Evolutionary conservation across 2,329 filamentous ascomycete species (phyloP).

Genomic region (Curvularia lunata): DNA sequence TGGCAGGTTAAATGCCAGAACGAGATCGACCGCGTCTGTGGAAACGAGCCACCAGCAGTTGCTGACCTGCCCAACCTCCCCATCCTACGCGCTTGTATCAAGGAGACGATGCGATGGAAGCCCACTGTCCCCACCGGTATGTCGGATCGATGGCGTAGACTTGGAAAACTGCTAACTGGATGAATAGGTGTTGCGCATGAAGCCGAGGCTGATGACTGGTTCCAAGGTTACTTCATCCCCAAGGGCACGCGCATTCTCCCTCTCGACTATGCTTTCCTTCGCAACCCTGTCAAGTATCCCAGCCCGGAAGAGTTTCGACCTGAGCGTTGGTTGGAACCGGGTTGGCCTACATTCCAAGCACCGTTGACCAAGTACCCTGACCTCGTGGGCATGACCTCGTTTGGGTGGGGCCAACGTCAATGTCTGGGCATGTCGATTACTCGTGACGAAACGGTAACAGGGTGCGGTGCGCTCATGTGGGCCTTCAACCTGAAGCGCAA

Average conservation of each 20-base stretch:
- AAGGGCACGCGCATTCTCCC: constrained; percentile 54
- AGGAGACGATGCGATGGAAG: constrained; percentile 54
- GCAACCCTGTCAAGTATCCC: constrained; percentile 64
- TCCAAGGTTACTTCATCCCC: constrained; percentile 57
- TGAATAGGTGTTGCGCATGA: constrained; percentile 57
- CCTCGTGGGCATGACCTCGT: constrained; percentile 68
- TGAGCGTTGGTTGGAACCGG: constrained; percentile 67
- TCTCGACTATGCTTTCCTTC: constrained; percentile 47
- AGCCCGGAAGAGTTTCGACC: constrained; percentile 68
- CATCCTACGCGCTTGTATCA: constrained; percentile 56
- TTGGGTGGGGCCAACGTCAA: constrained; percentile 68
- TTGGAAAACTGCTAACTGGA: constrained; percentile 13
- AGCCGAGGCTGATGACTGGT: constrained; percentile 59
- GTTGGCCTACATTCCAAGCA: constrained; percentile 69
- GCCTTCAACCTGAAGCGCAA: constrained; percentile 58
- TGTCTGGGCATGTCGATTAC: constrained; percentile 69
- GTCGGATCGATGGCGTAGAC: constrained; percentile 23
- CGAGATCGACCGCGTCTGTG: constrained; percentile 42
- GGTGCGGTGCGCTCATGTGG: constrained; percentile 59
- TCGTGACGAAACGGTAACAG: constrained; percentile 61
- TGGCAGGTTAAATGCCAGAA: constrained; percentile 46
- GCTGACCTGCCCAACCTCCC: constrained; percentile 53
- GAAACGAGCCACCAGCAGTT: constrained; percentile 36
- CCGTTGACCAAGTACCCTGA: constrained; percentile 68
- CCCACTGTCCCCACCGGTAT: constrained; percentile 54